These are phyloP conservation scores for Aspergillus indologenus DNA, from an alignment of 495 filamentous ascomycete species.

Conservation along the genomic window DNA sequence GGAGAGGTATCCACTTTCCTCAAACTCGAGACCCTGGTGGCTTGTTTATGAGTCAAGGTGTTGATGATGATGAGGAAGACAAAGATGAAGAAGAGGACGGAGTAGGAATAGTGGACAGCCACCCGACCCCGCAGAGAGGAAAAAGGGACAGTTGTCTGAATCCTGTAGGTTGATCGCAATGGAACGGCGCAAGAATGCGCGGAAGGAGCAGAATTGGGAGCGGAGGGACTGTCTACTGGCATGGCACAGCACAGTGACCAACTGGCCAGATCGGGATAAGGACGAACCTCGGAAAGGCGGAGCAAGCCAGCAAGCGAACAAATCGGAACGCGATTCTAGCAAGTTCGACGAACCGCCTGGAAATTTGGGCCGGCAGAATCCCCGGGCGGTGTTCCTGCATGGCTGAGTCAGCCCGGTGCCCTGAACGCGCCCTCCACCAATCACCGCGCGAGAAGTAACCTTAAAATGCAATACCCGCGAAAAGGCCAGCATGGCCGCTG, in stretches of 20 bases:
- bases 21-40: background rate
- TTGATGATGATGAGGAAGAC: too few species aligned
- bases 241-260: background rate
- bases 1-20: background rate
- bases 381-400: conserved; percentile 27
- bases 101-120: background rate
- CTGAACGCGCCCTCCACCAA: conserved; percentile 28
- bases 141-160: background rate
- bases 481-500: conserved; percentile 51
- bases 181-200: background rate
- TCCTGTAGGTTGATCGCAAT: background rate
- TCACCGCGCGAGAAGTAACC: conserved; percentile 42
- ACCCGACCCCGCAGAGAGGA: background rate
- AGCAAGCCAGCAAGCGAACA: background rate
- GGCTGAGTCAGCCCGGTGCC: conserved; percentile 28
- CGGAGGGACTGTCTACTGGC: too few species aligned
- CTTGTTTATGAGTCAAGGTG: background rate
- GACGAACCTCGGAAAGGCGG: background rate
- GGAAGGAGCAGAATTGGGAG: too few species aligned
- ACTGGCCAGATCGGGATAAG: background rate
- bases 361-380: conserved; percentile 6
- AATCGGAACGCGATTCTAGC: conserved; percentile 11
- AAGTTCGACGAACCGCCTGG: conserved; percentile 28
- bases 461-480: conserved; percentile 27
- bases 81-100: background rate